phyloP scores from a whole-genome alignment of 148 eudicot genomes.

The Polygonum maritimum region DNA sequence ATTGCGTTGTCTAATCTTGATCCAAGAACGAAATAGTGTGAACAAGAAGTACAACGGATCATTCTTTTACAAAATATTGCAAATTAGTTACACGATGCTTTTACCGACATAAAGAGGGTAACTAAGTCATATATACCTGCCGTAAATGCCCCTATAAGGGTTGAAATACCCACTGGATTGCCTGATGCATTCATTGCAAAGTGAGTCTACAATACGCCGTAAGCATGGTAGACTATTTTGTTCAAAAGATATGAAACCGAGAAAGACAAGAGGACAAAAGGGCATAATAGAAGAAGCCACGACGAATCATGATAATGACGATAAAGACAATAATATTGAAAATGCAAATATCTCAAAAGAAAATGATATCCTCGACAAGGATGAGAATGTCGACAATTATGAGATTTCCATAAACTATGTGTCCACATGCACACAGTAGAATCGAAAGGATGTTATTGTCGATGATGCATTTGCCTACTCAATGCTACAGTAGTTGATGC shows the following conservation, averaged over 20 bases:
- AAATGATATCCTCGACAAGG: not conserved
- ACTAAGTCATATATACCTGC: not conserved
- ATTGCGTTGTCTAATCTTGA: slow-evolving; percentile 2
- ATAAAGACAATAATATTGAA: not conserved
- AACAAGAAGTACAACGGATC: not conserved
- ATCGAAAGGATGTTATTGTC: not conserved
- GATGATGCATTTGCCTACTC: not conserved
- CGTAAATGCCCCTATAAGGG: not conserved
- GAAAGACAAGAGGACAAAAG: not conserved
- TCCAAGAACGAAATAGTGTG: not conserved
- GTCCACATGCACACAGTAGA: not conserved
- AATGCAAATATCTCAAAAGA: not conserved
- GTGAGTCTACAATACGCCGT: not conserved
- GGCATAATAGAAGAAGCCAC: not conserved
- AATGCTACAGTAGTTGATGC: not conserved
- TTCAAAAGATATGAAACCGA: not conserved
- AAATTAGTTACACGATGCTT: not conserved
- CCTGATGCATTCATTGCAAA: not conserved
- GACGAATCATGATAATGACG: not conserved
- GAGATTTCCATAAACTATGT: not conserved
- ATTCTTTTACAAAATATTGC: not conserved
- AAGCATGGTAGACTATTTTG: not conserved
- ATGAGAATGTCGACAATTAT: not conserved
- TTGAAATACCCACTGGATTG: not conserved
- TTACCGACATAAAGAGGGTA: not conserved